Conservation (phyloP, 352 stramenopile species). For the Globisporangium camurandrum region DNA sequence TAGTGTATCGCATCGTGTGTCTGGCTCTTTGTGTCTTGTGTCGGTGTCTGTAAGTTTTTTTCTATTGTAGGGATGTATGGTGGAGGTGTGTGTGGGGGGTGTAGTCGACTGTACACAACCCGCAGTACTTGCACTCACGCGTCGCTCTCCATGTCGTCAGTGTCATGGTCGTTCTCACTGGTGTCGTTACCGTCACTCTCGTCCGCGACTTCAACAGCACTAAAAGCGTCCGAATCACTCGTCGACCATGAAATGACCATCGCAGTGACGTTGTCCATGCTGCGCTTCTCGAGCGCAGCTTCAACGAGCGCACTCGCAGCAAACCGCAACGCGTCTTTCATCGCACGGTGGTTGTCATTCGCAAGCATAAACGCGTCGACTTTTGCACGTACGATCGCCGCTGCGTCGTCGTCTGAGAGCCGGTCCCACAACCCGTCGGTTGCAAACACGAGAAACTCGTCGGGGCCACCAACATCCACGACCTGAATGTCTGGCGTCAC, state of each 20-base stretch:
- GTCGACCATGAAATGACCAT: slow-evolving; percentile 60
- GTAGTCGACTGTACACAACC: slow-evolving; percentile 4
- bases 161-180: slow-evolving; percentile 1
- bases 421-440: slow-evolving; percentile 78
- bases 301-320: slow-evolving; percentile 63
- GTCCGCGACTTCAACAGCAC: slow-evolving; percentile 12
- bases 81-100: neutral
- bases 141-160: no score
- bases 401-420: slow-evolving; percentile 58
- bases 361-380: slow-evolving; percentile 20
- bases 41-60: no score
- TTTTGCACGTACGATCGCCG: slow-evolving; percentile 44
- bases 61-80: neutral
- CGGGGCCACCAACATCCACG: slow-evolving; percentile 39
- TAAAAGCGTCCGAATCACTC: slow-evolving; percentile 12
- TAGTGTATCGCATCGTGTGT: no score
- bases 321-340: slow-evolving; percentile 45
- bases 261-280: slow-evolving; percentile 80
- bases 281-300: slow-evolving; percentile 51
- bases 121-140: no score
- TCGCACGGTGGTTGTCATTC: no score
- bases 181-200: slow-evolving; percentile 5
- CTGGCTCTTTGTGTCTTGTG: no score
- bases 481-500: slow-evolving; percentile 65
- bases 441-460: slow-evolving; percentile 65